phyloP scores from a whole-genome alignment of 495 filamentous ascomycete genomes.

The Usnea hakonensis region DNA sequence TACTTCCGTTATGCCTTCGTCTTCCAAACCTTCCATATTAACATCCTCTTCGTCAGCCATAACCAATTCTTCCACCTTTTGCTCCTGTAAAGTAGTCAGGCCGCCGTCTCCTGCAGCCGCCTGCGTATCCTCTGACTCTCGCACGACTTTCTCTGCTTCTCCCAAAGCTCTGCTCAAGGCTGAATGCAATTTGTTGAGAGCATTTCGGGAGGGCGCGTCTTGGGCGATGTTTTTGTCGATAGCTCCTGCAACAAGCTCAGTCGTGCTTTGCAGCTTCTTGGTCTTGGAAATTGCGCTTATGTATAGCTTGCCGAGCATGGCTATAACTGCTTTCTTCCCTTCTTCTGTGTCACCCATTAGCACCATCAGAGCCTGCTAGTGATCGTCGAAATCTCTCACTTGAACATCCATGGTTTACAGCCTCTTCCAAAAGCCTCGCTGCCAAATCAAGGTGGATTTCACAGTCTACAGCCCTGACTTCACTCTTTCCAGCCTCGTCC shows the following conservation, averaged over 20 bases:
- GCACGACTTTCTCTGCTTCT: conserved; percentile 7
- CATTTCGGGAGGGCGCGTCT: conserved; percentile 66
- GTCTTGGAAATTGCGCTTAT: conserved; percentile 37
- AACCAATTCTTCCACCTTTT: conserved; percentile 2
- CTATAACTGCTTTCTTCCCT: conserved; percentile 73
- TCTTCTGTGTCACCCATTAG: conserved; percentile 50
- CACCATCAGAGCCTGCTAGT: conserved; percentile 34
- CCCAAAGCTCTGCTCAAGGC: conserved; percentile 42
- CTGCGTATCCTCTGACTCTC: conserved; percentile 3
- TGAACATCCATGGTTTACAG: conserved; percentile 42
- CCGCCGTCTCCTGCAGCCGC: conserved; percentile 7
- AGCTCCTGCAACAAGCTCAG: conserved; percentile 51
- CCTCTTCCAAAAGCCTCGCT: conserved; percentile 50
- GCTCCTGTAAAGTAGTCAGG: background rate
- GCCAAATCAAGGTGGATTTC: conserved; percentile 65
- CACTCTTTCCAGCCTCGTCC: conserved; percentile 39
- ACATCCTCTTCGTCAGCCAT: conserved; percentile 8
- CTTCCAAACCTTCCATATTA: conserved; percentile 2
- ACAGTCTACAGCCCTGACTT: conserved; percentile 47
- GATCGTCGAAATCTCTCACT: conserved; percentile 45
- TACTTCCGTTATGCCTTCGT: background rate
- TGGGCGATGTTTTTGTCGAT: conserved; percentile 61
- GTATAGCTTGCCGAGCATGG: conserved; percentile 75
- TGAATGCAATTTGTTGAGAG: conserved; percentile 72
- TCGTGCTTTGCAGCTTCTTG: conserved; percentile 29